Evolutionary conservation across 345 rosid genomes (phyloP).

Genomic region (Crucihimalaya himalaica): DNA sequence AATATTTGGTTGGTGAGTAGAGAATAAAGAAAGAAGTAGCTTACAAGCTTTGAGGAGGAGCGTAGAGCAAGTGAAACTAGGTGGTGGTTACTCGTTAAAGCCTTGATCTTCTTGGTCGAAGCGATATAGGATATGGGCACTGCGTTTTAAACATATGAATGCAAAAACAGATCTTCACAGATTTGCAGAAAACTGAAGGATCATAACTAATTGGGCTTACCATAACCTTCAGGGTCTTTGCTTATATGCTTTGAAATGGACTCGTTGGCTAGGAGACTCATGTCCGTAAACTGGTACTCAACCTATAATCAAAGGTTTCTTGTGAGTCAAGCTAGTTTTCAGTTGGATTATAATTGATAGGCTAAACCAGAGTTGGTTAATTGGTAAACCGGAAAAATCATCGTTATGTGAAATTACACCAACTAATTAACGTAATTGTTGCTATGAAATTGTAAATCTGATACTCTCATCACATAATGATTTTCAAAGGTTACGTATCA

Average conservation of each 20-base stretch:
- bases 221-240: slow-evolving; percentile 91
- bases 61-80: slow-evolving; percentile 70
- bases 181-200: background rate
- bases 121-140: slow-evolving; percentile 74
- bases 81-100: slow-evolving; percentile 61
- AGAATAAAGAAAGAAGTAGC: slow-evolving; percentile 32
- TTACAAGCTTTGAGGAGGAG: slow-evolving; percentile 85
- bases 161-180: background rate
- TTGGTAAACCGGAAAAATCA: background rate
- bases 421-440: background rate
- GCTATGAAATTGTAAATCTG: background rate
- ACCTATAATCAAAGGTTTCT: slow-evolving; percentile 53
- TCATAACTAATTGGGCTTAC: slow-evolving; percentile 45
- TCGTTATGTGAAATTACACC: background rate
- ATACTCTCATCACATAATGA: background rate
- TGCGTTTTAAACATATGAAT: slow-evolving; percentile 33
- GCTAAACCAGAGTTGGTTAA: background rate
- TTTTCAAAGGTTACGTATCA: background rate
- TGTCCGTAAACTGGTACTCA: slow-evolving; percentile 87
- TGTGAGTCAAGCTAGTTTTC: slow-evolving; percentile 1
- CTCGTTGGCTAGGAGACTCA: slow-evolving; percentile 92
- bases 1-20: background rate
- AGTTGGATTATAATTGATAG: background rate
- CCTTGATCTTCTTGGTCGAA: slow-evolving; percentile 83
- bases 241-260: slow-evolving; percentile 72